Percentiles rank a stretch among this genome's conserved stretches.
phyloP scores from a whole-genome alignment of 768 basidiomycete genomes.

The Clathrus columnatus region DNA sequence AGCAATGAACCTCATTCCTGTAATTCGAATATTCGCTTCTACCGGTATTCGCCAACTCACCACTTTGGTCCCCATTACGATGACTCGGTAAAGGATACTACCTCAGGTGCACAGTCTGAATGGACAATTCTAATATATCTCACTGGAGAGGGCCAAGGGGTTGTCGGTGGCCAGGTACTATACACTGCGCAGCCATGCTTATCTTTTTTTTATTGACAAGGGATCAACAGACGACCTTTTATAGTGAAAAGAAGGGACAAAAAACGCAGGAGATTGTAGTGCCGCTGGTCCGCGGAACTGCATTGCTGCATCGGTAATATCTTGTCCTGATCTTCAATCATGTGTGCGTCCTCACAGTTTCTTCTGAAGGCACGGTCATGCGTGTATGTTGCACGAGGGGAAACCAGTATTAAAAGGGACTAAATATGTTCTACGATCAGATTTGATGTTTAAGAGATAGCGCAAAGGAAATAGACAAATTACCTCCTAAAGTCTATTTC shows the following conservation, averaged over 20 bases:
- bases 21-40: conserved; percentile 68
- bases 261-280: conserved; percentile 40
- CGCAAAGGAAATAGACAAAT: not conserved
- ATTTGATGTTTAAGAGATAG: conserved; percentile 50
- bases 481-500: conserved; percentile 2
- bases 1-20: conserved; percentile 47
- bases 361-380: conserved; percentile 50
- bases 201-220: no score
- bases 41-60: conserved; percentile 55
- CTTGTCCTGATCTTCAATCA: conserved; percentile 1
- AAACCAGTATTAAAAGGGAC: conserved; percentile 49
- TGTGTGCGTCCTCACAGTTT: conserved; percentile 6
- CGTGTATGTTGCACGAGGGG: conserved; percentile 68
- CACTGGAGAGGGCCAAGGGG: conserved; percentile 62
- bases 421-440: conserved; percentile 68
- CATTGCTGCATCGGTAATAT: conserved; percentile 57
- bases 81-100: conserved; percentile 51
- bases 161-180: conserved; percentile 58
- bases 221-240: conserved; percentile 54
- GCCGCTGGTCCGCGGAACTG: conserved; percentile 52
- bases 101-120: conserved; percentile 57
- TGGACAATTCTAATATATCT: conserved; percentile 75
- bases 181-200: conserved; percentile 9
- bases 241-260: conserved; percentile 45
- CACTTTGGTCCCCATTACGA: conserved; percentile 75